These are phyloP conservation scores for Alternaria novae-zelandiae DNA, from an alignment of 2,329 filamentous ascomycete species.

Conservation along the genomic window DNA sequence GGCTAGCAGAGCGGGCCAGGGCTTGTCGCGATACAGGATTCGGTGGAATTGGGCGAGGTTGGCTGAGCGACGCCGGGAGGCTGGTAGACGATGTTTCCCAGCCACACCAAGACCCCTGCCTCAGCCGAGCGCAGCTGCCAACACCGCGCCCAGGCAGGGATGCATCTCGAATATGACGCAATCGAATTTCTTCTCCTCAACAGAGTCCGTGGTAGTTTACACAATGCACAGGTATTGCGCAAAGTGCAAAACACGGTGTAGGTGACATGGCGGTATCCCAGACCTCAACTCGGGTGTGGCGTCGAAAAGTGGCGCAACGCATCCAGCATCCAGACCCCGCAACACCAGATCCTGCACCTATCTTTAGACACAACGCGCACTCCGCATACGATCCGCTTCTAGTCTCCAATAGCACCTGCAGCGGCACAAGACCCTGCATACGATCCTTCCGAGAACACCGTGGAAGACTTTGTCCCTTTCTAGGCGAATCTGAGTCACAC, in stretches of 20 bases:
- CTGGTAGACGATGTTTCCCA: conserved; percentile 31
- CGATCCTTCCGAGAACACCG: not conserved
- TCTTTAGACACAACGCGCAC: not conserved
- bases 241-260: not conserved
- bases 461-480: not conserved
- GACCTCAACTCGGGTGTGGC: not conserved
- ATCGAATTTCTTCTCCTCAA: not conserved
- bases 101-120: conserved; percentile 27
- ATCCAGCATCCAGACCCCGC: not conserved
- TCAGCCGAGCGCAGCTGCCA: conserved; percentile 12
- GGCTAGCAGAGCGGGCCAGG: conserved; percentile 26
- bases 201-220: not conserved
- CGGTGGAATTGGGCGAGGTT: conserved; percentile 43
- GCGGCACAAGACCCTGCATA: conserved; percentile 14
- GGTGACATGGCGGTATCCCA: not conserved
- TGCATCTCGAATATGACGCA: conserved; percentile 9
- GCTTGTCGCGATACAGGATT: conserved; percentile 33
- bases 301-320: not conserved
- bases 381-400: not conserved
- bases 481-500: not conserved
- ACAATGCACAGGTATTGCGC: not conserved
- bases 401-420: conserved; percentile 24
- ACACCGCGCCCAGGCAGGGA: conserved; percentile 8
- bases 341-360: not conserved
- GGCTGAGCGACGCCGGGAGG: conserved; percentile 33